Conservation (phyloP, 2,329 filamentous ascomycete species). For the Fusarium floridanum region DNA sequence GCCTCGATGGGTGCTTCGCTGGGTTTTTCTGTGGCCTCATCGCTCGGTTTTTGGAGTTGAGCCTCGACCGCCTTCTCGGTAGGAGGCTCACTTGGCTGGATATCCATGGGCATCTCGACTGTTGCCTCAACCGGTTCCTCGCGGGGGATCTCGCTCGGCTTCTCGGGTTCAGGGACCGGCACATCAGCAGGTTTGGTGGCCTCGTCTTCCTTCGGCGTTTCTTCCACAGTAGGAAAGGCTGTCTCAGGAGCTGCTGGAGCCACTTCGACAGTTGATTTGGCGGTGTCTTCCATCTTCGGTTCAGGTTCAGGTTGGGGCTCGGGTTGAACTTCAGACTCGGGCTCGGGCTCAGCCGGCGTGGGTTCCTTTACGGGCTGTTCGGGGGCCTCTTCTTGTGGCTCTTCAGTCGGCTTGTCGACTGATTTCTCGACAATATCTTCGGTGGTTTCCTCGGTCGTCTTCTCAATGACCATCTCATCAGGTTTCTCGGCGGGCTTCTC, state of each 20-base stretch:
- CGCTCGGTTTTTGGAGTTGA: conserved; percentile 4
- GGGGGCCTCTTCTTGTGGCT: conserved; percentile 5
- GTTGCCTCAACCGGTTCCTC: background rate
- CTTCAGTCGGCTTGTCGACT: background rate
- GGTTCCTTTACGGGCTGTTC: conserved; percentile 2
- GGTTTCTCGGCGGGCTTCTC: background rate
- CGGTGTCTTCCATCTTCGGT: conserved; percentile 57
- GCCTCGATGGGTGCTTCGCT: conserved; percentile 3
- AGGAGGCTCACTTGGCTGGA: background rate
- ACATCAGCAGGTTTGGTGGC: conserved; percentile 1
- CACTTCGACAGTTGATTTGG: conserved; percentile 37
- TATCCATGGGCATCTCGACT: conserved; percentile 1
- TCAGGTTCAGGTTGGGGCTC: conserved; percentile 23
- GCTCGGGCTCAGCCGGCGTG: conserved; percentile 6
- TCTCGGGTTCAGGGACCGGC: conserved; percentile 9
- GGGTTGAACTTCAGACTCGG: conserved; percentile 35
- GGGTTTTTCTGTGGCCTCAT: background rate
- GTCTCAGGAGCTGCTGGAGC: conserved; percentile 18
- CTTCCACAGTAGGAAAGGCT: conserved; percentile 14
- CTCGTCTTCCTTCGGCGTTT: conserved; percentile 6
- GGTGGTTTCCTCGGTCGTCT: background rate
- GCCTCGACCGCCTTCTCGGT: background rate
- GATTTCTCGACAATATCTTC: background rate
- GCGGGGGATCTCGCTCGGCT: conserved; percentile 4
- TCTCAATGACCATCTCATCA: conserved; percentile 1